Evolutionary conservation across 352 stramenopile species (phyloP), one percentile per base, ranked within the genome.

Genomic region (Nothophytophthora sp.): DNA sequence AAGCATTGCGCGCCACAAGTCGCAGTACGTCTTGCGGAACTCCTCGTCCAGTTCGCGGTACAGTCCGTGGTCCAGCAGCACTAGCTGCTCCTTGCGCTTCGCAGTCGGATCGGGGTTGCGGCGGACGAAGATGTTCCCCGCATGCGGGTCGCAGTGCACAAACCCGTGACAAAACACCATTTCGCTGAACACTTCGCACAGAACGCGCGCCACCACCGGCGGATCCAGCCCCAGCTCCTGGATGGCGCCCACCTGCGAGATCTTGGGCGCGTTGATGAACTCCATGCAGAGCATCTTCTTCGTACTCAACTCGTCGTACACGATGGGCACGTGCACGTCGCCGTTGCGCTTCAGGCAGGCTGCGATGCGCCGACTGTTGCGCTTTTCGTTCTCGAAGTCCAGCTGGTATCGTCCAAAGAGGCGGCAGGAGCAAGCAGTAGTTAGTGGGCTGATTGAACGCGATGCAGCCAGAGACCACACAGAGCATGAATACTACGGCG

Each of bases 41-140:
- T 91, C 68, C 25, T 83, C 72, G 44, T 98, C 94, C 15, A 99
- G 70, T 28, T 95, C 73, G 16, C 96, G 86, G 50, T 99, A 99
- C 4, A 99, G 70, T 16, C 97, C 97, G 63, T 99, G 97, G 72
- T 99, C 97, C 2, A 99, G 79, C 10, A 99, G 69, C 32, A 99
- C 96, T 22, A 99, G 75, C 74, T 99, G 85, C 13, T 92, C 79
- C 51, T 90, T 90, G n/a, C 35, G 50, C 19, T 64, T 54, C 1
- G 44, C 68, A 4, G 45, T 51, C 12, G 60, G 63, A 18, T 88
- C 66, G 8, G 78, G 73, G 34, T 91, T 86, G 15, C 27, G 47
- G 3, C 88, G 70, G 9, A 97, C 77, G 36, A 98, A 91, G 9
- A 98, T 79, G 67, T 99, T 99, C 18, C 92, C 96, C 19, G 95